phyloP scores from a whole-genome alignment of 2,329 filamentous ascomycete species.

The Westerdykella aurantiaca region DNA sequence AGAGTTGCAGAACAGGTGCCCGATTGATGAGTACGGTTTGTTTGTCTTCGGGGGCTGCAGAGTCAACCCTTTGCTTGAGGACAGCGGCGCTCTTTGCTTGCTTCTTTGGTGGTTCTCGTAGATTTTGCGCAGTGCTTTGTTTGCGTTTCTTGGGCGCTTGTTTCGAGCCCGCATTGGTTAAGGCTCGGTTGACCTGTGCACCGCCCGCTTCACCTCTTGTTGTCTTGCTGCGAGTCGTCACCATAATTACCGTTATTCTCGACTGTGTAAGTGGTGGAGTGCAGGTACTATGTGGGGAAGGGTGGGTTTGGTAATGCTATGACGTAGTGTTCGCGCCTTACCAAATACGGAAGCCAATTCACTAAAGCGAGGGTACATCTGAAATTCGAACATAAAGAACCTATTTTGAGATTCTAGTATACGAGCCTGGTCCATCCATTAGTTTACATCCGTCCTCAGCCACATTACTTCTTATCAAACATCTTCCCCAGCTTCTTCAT shows the following conservation, averaged over 20 bases:
- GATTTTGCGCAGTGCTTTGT: not conserved
- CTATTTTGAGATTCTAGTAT: too few species aligned
- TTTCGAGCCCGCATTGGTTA: not conserved
- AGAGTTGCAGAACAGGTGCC: constrained; percentile 28
- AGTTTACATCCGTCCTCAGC: too few species aligned
- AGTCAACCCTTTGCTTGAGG: not conserved
- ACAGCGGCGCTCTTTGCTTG: not conserved
- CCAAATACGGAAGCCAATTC: too few species aligned
- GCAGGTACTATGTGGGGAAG: too few species aligned
- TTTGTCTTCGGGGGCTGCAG: not conserved
- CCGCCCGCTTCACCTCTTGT: not conserved
- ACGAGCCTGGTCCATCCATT: too few species aligned
- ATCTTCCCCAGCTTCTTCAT: constrained; percentile 24
- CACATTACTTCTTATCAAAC: constrained; percentile 1
- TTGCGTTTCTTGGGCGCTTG: not conserved
- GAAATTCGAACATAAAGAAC: too few species aligned
- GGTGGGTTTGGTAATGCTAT: too few species aligned
- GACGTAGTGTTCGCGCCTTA: too few species aligned
- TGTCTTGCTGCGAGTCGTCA: not conserved
- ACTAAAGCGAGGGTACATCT: too few species aligned
- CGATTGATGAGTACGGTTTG: constrained; percentile 25
- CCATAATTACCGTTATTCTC: not conserved
- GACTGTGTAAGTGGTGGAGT: too few species aligned
- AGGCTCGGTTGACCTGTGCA: not conserved
- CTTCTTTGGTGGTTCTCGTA: not conserved